Percentiles rank a stretch among this genome's conserved stretches.
Conservation (phyloP, 805 yeast species). For the Nadsonia fulvescens region DNA sequence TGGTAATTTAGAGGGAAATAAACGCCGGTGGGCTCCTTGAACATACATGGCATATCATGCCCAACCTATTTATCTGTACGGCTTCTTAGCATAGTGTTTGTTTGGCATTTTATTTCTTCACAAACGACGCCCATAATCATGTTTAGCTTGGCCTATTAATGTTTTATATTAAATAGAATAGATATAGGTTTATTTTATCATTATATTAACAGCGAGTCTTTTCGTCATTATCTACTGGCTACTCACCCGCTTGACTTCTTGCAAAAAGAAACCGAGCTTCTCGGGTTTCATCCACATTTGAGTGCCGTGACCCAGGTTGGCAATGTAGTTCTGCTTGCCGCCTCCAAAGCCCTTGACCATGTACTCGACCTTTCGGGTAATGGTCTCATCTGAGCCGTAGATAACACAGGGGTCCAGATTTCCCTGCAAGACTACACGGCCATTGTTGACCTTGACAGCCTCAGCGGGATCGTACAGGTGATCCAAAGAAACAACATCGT, state of each 20-base stretch:
- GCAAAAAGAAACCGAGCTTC: slow-evolving; percentile 62
- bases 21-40: too few species aligned
- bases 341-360: slow-evolving; percentile 92
- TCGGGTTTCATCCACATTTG: slow-evolving; percentile 96
- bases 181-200: too few species aligned
- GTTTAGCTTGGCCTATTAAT: too few species aligned
- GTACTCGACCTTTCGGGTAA: slow-evolving; percentile 59
- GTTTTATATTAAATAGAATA: too few species aligned
- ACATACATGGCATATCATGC: too few species aligned
- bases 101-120: too few species aligned
- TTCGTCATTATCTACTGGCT: slow-evolving; percentile 3
- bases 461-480: slow-evolving; percentile 78
- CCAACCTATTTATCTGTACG: too few species aligned
- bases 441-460: slow-evolving; percentile 57
- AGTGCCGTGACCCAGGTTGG: slow-evolving; percentile 96
- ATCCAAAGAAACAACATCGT: slow-evolving; percentile 79
- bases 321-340: slow-evolving; percentile 77
- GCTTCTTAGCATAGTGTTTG: too few species aligned
- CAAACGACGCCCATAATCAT: too few species aligned
- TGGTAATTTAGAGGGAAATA: too few species aligned
- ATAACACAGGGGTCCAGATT: slow-evolving; percentile 90
- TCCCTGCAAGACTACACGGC: slow-evolving; percentile 69
- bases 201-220: too few species aligned
- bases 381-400: slow-evolving; percentile 74
- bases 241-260: slow-evolving; percentile 76